A percentile compares a stretch with the other conserved stretches of the same genome.
phyloP scores from a whole-genome alignment of 2,329 filamentous ascomycete genomes.

The Epichloe elymi region DNA sequence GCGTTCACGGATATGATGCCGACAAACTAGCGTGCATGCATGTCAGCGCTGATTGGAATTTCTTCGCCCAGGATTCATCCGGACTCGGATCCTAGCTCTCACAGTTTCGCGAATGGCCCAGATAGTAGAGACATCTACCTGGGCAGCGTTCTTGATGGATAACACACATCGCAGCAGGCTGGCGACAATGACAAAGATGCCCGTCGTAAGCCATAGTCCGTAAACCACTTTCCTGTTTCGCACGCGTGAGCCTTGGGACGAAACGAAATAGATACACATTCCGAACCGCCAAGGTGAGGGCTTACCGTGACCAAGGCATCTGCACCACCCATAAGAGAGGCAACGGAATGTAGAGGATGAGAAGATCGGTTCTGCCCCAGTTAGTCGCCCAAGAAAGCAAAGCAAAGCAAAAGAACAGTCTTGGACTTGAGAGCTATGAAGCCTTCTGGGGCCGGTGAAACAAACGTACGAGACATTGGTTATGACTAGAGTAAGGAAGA shows the following conservation, averaged over 20 bases:
- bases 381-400: not conserved
- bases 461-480: conserved; percentile 12
- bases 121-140: conserved; percentile 13
- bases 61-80: not conserved
- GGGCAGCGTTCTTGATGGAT: conserved; percentile 9
- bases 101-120: conserved; percentile 16
- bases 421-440: not conserved
- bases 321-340: conserved; percentile 13
- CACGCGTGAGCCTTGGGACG: not conserved
- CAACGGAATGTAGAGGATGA: conserved; percentile 12
- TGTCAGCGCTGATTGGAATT: not conserved
- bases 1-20: conserved; percentile 13
- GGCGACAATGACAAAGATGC: conserved; percentile 14
- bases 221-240: conserved; percentile 11
- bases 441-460: too few relatives aligned
- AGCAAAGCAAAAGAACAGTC: not conserved
- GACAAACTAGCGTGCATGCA: conserved; percentile 8
- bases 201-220: conserved; percentile 12
- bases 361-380: conserved; percentile 10
- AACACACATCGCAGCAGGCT: conserved; percentile 12
- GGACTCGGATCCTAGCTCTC: not conserved
- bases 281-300: not conserved
- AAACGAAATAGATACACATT: too few relatives aligned
- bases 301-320: conserved; percentile 10
- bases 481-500: conserved; percentile 11